These are phyloP conservation scores for Pleurotus sapidus DNA, from an alignment of 768 basidiomycete genomes.

Conservation along the genomic window DNA sequence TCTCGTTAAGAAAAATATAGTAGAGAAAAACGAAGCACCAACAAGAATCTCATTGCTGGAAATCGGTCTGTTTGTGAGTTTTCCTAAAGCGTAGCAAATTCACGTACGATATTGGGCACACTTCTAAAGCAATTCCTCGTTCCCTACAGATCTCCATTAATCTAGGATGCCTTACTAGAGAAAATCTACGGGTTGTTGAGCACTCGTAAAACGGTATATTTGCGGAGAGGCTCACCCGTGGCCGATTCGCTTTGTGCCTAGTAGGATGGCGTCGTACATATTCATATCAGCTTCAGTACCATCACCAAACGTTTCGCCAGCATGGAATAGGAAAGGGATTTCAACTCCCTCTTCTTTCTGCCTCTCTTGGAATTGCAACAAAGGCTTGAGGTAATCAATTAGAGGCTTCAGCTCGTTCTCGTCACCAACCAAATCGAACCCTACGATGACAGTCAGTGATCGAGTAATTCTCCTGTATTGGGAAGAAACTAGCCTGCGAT, in stretches of 20 bases:
- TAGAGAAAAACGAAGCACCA: constrained; percentile 10
- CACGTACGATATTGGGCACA: constrained; percentile 80
- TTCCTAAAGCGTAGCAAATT: background rate
- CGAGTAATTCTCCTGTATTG: background rate
- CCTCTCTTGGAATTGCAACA: constrained; percentile 57
- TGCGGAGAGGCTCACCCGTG: constrained; percentile 52
- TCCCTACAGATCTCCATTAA: constrained; percentile 67
- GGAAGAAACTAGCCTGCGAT: constrained; percentile 51
- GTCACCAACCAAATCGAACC: constrained; percentile 80
- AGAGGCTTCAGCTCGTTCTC: constrained; percentile 62
- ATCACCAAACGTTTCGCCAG: constrained; percentile 79
- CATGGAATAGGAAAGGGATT: constrained; percentile 78
- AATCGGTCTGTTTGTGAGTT: background rate
- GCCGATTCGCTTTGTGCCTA: constrained; percentile 79
- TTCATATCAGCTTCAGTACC: constrained; percentile 69
- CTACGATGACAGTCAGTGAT: constrained; percentile 27
- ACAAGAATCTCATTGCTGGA: constrained; percentile 74
- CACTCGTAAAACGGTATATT: background rate
- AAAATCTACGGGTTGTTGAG: constrained; percentile 43
- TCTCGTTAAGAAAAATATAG: background rate
- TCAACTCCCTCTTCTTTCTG: constrained; percentile 56
- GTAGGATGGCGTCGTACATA: constrained; percentile 73
- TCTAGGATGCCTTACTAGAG: constrained; percentile 74
- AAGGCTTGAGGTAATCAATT: constrained; percentile 56
- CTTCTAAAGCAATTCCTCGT: constrained; percentile 62